phyloP scores from a whole-genome alignment of 768 basidiomycete genomes.

The Hypholoma fasciculare region DNA sequence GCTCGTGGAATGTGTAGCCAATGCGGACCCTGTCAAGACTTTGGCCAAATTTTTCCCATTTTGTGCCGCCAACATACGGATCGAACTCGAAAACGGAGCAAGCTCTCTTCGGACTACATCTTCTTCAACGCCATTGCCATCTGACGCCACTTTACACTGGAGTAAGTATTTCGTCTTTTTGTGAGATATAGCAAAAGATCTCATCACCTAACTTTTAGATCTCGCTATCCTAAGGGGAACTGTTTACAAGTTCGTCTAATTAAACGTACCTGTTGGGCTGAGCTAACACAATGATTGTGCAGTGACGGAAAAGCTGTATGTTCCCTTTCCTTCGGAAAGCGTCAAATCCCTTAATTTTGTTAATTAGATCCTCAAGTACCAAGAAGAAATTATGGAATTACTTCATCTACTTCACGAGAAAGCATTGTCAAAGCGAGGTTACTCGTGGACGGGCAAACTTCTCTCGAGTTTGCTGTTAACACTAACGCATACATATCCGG shows the following conservation, averaged over 20 bases:
- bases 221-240: constrained; percentile 76
- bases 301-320: constrained; percentile 63
- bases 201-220: constrained; percentile 38
- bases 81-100: constrained; percentile 85
- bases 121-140: constrained; percentile 63
- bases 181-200: not conserved
- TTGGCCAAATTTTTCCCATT: constrained; percentile 77
- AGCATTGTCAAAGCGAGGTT: constrained; percentile 79
- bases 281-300: not conserved
- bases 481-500: constrained; percentile 76
- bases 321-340: not conserved
- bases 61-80: constrained; percentile 66
- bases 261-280: not conserved
- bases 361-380: constrained; percentile 62
- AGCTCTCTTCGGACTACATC: constrained; percentile 74
- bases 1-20: constrained; percentile 82
- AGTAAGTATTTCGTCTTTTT: constrained; percentile 45
- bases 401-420: constrained; percentile 67
- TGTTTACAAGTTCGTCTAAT: constrained; percentile 62
- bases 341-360: constrained; percentile 4
- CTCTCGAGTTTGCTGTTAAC: constrained; percentile 72
- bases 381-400: constrained; percentile 58
- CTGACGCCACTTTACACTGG: constrained; percentile 88
- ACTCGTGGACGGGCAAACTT: constrained; percentile 78
- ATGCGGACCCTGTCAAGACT: constrained; percentile 76